Conservation (phyloP, 2,329 filamentous ascomycete genomes). For the Scleromitrula shiraiana region DNA sequence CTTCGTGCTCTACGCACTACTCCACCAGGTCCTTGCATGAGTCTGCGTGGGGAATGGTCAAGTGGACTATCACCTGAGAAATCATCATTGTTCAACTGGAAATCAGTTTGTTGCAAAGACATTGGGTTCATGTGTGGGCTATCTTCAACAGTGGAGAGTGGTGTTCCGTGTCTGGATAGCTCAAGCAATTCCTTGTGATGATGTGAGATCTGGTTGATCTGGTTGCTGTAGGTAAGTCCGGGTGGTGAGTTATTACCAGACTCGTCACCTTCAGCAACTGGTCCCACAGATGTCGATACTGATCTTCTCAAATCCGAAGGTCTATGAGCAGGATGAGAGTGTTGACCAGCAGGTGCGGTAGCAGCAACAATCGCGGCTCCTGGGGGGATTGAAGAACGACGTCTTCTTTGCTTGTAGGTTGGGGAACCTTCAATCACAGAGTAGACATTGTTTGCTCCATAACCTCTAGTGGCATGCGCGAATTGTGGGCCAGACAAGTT, state of each 20-base stretch:
- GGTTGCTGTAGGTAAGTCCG: conserved; percentile 64
- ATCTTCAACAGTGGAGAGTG: conserved; percentile 74
- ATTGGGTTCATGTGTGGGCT: conserved; percentile 68
- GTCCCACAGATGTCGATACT: conserved; percentile 78
- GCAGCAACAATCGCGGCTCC: conserved; percentile 63
- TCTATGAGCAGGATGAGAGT: conserved; percentile 57
- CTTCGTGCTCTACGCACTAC: conserved; percentile 86
- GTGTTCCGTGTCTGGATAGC: conserved; percentile 85
- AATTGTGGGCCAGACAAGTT: conserved; percentile 77
- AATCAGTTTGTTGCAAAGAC: conserved; percentile 63
- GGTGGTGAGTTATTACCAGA: conserved; percentile 71
- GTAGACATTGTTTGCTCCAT: conserved; percentile 72
- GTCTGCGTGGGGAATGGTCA: conserved; percentile 53
- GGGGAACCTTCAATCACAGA: conserved; percentile 96
- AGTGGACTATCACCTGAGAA: conserved; percentile 49
- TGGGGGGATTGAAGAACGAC: conserved; percentile 86
- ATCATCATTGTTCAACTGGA: conserved; percentile 56
- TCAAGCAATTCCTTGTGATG: conserved; percentile 76
- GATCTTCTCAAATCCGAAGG: conserved; percentile 89
- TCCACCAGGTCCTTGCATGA: conserved; percentile 63
- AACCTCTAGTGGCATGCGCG: conserved; percentile 58
- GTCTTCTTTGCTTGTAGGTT: conserved; percentile 94
- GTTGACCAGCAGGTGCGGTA: conserved; percentile 37
- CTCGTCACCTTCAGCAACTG: conserved; percentile 73
- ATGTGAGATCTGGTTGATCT: conserved; percentile 54